phyloP scores from a whole-genome alignment of 2,329 filamentous ascomycete genomes.

The Penicillium sclerotigenum region DNA sequence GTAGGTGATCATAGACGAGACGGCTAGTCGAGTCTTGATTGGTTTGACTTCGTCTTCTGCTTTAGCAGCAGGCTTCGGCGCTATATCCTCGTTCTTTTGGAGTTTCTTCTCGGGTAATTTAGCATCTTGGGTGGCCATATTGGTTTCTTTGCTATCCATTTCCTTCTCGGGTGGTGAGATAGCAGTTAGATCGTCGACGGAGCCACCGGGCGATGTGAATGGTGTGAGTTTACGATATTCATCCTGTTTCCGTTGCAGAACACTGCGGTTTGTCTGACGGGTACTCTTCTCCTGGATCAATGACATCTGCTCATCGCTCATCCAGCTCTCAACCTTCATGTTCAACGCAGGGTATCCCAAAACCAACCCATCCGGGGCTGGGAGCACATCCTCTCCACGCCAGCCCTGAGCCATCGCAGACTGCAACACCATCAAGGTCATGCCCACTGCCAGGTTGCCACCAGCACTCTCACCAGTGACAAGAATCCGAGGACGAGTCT shows the following conservation, averaged over 20 bases:
- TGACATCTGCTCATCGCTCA: constrained; percentile 97
- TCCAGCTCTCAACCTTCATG: constrained; percentile 98
- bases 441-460: constrained; percentile 74
- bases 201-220: constrained; percentile 71
- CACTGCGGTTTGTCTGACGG: constrained; percentile 71
- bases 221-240: constrained; percentile 80
- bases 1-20: constrained; percentile 96
- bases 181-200: constrained; percentile 59
- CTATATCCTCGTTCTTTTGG: constrained; percentile 33
- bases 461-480: constrained; percentile 79
- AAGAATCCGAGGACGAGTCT: constrained; percentile 63
- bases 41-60: constrained; percentile 43
- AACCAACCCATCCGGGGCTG: constrained; percentile 74
- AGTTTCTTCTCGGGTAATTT: constrained; percentile 27
- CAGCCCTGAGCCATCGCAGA: constrained; percentile 59
- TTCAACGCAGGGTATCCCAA: constrained; percentile 88
- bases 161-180: constrained; percentile 17
- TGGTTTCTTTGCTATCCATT: constrained; percentile 18
- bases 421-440: constrained; percentile 86
- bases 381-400: constrained; percentile 59
- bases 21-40: constrained; percentile 82
- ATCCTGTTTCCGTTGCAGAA: constrained; percentile 79
- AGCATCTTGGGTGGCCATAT: constrained; percentile 23
- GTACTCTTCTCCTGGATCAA: constrained; percentile 80
- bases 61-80: constrained; percentile 35